These are phyloP conservation scores for Solioccasus polychromus DNA, from an alignment of 768 basidiomycete genomes.

Conservation along the genomic window DNA sequence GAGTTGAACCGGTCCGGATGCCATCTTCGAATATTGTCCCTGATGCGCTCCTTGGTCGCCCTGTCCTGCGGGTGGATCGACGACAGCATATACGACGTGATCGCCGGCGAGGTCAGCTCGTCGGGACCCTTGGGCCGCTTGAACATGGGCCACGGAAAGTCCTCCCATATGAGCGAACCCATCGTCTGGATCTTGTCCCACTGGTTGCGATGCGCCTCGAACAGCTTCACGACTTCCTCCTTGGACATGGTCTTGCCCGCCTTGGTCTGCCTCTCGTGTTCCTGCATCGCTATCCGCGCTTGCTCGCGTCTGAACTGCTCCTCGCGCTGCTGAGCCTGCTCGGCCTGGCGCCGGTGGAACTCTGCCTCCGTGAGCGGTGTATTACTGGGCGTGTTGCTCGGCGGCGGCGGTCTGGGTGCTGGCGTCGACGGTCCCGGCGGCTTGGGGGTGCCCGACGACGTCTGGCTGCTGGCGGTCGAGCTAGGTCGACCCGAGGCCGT, in stretches of 20 bases:
- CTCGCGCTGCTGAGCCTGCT: constrained; percentile 61
- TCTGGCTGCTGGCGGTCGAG: constrained; percentile 24
- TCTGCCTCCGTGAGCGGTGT: constrained; percentile 44
- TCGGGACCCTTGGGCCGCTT: constrained; percentile 54
- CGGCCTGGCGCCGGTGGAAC: constrained; percentile 61
- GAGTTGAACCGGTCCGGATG: constrained; percentile 83
- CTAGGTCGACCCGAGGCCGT: constrained; percentile 28
- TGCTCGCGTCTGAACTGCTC: constrained; percentile 70
- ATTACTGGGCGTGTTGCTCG: constrained; percentile 17
- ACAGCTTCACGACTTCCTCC: constrained; percentile 54
- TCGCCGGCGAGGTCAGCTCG: constrained; percentile 53
- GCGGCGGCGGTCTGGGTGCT: constrained; percentile 17
- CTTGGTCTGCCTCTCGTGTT: constrained; percentile 42
- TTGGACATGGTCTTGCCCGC: constrained; percentile 49
- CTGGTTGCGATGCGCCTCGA: constrained; percentile 59
- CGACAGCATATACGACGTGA: constrained; percentile 62
- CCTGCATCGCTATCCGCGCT: constrained; percentile 52
- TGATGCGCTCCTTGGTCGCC: constrained; percentile 65
- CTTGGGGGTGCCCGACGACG: constrained; percentile 25
- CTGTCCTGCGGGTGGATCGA: constrained; percentile 52
- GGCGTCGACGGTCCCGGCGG: constrained; percentile 22
- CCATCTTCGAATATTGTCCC: constrained; percentile 73
- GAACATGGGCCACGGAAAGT: constrained; percentile 75
- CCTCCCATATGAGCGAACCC: constrained; percentile 54
- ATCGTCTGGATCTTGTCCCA: constrained; percentile 48